These are phyloP conservation scores for Aquilaria agallochum DNA, from an alignment of 441 rosid genomes.

Conservation along the genomic window DNA sequence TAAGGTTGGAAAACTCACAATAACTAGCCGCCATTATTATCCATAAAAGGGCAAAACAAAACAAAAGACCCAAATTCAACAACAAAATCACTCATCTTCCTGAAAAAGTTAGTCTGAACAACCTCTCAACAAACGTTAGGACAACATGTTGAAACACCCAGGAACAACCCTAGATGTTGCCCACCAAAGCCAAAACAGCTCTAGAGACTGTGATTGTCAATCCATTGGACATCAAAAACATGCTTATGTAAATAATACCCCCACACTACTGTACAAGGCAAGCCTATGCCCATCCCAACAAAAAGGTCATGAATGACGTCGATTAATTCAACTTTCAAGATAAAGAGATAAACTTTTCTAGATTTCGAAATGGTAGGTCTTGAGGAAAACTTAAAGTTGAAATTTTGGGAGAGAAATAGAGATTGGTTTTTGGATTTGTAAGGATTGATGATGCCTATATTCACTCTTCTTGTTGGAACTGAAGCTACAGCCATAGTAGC, in stretches of 20 bases:
- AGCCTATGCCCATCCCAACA: constrained; percentile 86
- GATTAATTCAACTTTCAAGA: constrained; percentile 45
- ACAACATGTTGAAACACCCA: constrained; percentile 92
- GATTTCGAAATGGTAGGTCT: constrained; percentile 22
- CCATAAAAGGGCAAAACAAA: constrained; percentile 1
- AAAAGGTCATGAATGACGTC: constrained; percentile 62
- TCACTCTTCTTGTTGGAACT: constrained; percentile 52
- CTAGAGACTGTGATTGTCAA: constrained; percentile 77
- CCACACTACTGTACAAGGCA: constrained; percentile 99
- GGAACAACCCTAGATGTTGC: constrained; percentile 98
- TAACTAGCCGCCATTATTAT: constrained; percentile 8
- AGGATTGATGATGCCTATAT: constrained; percentile 36
- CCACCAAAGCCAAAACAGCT: constrained; percentile 79
- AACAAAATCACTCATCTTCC: constrained; percentile 40
- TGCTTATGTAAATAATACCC: constrained; percentile 90
- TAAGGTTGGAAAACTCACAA: no score
- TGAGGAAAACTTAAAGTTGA: constrained; percentile 24
- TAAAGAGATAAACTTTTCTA: constrained; percentile 24
- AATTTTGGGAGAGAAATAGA: constrained; percentile 62
- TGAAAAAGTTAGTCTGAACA: constrained; percentile 61
- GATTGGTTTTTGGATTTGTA: constrained; percentile 26
- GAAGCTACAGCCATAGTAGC: constrained; percentile 58
- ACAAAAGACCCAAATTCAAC: constrained; percentile 6
- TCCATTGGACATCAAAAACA: constrained; percentile 72
- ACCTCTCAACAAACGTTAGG: constrained; percentile 82